Conservation (phyloP, 169 alveolate species). For the Eimeria necatrix region DNA sequence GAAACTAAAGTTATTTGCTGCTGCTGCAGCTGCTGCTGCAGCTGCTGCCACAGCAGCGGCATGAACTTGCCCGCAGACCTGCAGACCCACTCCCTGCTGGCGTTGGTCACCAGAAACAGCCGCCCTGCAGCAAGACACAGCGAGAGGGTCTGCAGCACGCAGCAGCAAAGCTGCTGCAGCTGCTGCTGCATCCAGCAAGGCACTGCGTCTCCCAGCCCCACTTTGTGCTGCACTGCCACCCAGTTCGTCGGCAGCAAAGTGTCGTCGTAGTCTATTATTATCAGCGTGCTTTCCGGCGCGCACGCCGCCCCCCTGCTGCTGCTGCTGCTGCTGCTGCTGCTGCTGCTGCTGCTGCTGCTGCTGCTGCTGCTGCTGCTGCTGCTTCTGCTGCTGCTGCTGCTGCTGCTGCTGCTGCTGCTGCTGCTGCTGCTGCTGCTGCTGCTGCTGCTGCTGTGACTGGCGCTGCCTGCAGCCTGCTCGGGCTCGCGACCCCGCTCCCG, state of each 20-base stretch:
- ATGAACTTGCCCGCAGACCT: conserved; percentile 89
- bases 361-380: conserved; percentile 18
- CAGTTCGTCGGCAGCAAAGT: conserved; percentile 91
- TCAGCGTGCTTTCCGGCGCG: conserved; percentile 84
- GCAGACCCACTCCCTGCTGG: conserved; percentile 91
- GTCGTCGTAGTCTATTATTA: conserved; percentile 92
- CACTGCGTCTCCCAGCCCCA: conserved; percentile 81
- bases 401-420: conserved; percentile 46
- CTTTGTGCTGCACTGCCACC: conserved; percentile 85
- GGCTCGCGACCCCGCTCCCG: background rate
- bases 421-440: conserved; percentile 36
- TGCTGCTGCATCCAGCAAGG: conserved; percentile 82
- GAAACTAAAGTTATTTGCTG: conserved; percentile 89
- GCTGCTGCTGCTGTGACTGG: background rate
- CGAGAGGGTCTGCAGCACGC: conserved; percentile 86
- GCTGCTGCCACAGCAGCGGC: conserved; percentile 85
- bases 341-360: conserved; percentile 19
- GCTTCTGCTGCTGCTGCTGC: conserved; percentile 31
- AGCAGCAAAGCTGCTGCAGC: conserved; percentile 86
- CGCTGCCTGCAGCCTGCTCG: background rate
- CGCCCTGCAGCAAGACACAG: conserved; percentile 86
- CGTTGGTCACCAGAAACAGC: conserved; percentile 91
- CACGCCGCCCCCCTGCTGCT: background rate
- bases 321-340: background rate
- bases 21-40: conserved; percentile 83